phyloP scores from a whole-genome alignment of 495 filamentous ascomycete species.

The Antarctomyces pellizariae region DNA sequence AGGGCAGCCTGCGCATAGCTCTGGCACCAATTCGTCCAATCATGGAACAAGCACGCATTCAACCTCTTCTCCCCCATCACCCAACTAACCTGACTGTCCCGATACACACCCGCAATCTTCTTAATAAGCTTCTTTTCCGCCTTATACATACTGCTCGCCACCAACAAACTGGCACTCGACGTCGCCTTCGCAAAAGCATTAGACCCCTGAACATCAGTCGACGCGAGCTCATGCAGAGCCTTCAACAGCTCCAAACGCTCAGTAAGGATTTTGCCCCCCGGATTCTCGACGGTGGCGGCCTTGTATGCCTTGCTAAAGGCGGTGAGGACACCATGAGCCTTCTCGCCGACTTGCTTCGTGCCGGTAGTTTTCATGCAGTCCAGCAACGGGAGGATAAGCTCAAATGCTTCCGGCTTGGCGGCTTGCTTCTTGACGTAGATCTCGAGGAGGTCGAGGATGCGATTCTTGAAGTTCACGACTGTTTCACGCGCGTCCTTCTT shows the following conservation, averaged over 20 bases:
- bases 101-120: slow-evolving; percentile 19
- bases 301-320: slow-evolving; percentile 49
- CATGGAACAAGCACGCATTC: slow-evolving; percentile 23
- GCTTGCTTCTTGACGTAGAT: slow-evolving; percentile 70
- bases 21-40: slow-evolving; percentile 35
- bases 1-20: too few relatives aligned
- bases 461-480: slow-evolving; percentile 89
- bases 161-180: slow-evolving; percentile 23
- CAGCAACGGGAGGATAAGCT: slow-evolving; percentile 18
- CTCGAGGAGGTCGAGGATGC: slow-evolving; percentile 66
- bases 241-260: slow-evolving; percentile 31
- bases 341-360: slow-evolving; percentile 48
- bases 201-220: slow-evolving; percentile 22
- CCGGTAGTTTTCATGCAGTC: slow-evolving; percentile 33
- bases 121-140: slow-evolving; percentile 13
- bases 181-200: slow-evolving; percentile 25
- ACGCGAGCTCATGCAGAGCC: slow-evolving; percentile 48
- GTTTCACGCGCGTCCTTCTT: slow-evolving; percentile 67
- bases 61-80: slow-evolving; percentile 22
- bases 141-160: slow-evolving; percentile 20
- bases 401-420: slow-evolving; percentile 35
- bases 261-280: too few relatives aligned
- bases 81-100: slow-evolving; percentile 20
- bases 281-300: slow-evolving; percentile 13
- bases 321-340: slow-evolving; percentile 41